phyloP scores from a whole-genome alignment of 73 alveolate genomes.

The Tetrahymena malaccensis region DNA sequence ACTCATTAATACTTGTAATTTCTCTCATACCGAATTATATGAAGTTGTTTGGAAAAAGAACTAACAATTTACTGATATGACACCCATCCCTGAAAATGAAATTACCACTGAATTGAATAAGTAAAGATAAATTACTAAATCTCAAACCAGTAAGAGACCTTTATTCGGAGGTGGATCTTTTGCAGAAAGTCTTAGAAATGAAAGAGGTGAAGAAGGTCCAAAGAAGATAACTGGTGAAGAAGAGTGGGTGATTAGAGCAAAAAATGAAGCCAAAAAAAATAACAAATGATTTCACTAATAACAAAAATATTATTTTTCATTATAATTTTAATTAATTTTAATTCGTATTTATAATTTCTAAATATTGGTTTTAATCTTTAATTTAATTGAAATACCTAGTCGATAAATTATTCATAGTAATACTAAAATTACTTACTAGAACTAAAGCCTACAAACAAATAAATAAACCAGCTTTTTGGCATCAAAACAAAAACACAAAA shows the following conservation, averaged over 20 bases:
- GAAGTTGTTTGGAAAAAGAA: background rate
- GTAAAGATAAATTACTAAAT: background rate
- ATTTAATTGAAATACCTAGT: too few species aligned
- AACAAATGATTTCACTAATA: background rate
- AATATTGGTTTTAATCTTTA: background rate
- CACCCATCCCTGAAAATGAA: background rate
- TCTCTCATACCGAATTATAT: background rate
- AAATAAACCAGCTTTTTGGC: too few species aligned
- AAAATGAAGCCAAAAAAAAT: background rate
- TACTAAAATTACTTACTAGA: too few species aligned
- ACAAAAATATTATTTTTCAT: background rate
- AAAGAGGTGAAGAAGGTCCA: background rate
- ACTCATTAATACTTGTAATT: background rate
- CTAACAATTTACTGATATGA: background rate
- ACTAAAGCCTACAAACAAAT: too few species aligned
- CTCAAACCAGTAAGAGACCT: background rate
- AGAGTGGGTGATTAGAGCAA: background rate
- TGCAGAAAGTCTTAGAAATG: background rate
- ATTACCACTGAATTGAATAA: background rate
- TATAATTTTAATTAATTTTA: background rate
- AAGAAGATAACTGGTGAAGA: background rate
- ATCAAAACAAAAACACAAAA: too few species aligned
- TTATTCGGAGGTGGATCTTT: background rate
- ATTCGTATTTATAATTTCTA: background rate
- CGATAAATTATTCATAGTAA: too few species aligned